A percentile compares a stretch with the other conserved stretches of the same genome.
Conservation (phyloP, 2,329 filamentous ascomycete genomes). For the Colletotrichum tanaceti region DNA sequence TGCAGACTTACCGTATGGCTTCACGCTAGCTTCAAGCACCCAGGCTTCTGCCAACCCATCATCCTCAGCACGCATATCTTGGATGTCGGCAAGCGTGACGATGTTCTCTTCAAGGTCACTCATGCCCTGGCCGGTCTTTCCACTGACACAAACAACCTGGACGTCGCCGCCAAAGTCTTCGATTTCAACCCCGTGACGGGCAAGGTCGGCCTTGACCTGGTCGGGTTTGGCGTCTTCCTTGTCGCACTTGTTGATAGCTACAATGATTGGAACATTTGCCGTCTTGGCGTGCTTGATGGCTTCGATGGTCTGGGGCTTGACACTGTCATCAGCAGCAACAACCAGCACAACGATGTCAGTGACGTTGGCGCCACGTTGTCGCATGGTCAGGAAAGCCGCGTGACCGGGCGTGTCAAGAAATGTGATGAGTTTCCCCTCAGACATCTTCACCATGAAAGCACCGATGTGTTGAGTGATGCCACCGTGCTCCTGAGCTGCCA, state of each 20-base stretch:
- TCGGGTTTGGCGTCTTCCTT: slow-evolving; percentile 85
- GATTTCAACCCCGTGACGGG: slow-evolving; percentile 85
- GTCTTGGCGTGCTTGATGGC: slow-evolving; percentile 92
- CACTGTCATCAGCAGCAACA: slow-evolving; percentile 95
- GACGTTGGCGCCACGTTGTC: slow-evolving; percentile 92
- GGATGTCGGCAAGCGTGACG: slow-evolving; percentile 84
- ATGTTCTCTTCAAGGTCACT: slow-evolving; percentile 91
- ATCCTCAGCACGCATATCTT: slow-evolving; percentile 86
- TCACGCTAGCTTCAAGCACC: slow-evolving; percentile 92
- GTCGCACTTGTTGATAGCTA: slow-evolving; percentile 98
- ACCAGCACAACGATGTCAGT: slow-evolving; percentile 97
- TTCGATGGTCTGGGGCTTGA: slow-evolving; percentile 96
- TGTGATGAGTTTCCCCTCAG: slow-evolving; percentile 88
- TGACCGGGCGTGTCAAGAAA: slow-evolving; percentile 98
- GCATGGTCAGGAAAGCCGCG: slow-evolving; percentile 95
- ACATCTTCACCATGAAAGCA: slow-evolving; percentile 91
- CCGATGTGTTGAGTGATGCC: slow-evolving; percentile 99
- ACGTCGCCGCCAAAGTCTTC: slow-evolving; percentile 96
- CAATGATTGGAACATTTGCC: slow-evolving; percentile 93
- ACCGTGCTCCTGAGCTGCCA: slow-evolving; percentile 91
- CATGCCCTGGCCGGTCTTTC: slow-evolving; percentile 94
- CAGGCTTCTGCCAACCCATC: slow-evolving; percentile 88
- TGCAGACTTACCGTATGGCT: slow-evolving; percentile 84
- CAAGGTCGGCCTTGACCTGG: slow-evolving; percentile 87
- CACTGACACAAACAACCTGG: slow-evolving; percentile 90